Evolutionary conservation across 257 asterid species (phyloP).

Genomic region (Penstemon newberryi): DNA sequence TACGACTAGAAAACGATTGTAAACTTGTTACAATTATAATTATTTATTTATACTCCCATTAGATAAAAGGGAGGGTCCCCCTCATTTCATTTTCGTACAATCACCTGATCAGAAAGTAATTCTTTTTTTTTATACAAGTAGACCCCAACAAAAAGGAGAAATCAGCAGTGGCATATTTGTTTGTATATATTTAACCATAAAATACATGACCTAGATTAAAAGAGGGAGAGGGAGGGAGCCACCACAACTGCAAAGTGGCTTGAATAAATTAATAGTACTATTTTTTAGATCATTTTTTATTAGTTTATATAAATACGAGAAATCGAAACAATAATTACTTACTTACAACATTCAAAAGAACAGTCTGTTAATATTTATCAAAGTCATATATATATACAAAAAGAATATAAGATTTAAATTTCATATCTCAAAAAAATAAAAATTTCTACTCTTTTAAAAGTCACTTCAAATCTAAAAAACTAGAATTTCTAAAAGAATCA

Average conservation of each 20-base stretch:
- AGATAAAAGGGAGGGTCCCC: slow-evolving; percentile 15
- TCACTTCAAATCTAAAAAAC: too few relatives aligned
- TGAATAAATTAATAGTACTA: not conserved
- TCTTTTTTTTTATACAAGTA: not conserved
- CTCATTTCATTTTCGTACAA: slow-evolving; percentile 12
- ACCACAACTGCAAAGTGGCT: not conserved
- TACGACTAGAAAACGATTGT: not conserved
- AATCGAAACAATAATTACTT: too few relatives aligned
- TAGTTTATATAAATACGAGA: too few relatives aligned
- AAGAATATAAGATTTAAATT: too few relatives aligned
- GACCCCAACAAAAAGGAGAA: slow-evolving; percentile 5
- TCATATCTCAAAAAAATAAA: too few relatives aligned
- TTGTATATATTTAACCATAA: slow-evolving; percentile 5
- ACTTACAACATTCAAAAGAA: too few relatives aligned
- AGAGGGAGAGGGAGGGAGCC: slow-evolving; percentile 1
- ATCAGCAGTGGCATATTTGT: slow-evolving; percentile 5
- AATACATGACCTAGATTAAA: slow-evolving; percentile 12
- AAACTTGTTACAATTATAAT: slow-evolving; percentile 3
- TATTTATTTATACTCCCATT: too few relatives aligned
- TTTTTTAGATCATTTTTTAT: too few relatives aligned
- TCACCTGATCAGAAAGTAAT: slow-evolving; percentile 3
- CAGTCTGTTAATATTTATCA: too few relatives aligned
- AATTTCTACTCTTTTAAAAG: too few relatives aligned
- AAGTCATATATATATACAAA: too few relatives aligned
- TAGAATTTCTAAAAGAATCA: too few relatives aligned